Conservation (phyloP, 2,329 filamentous ascomycete species). For the Zymoseptoria tritici region DNA sequence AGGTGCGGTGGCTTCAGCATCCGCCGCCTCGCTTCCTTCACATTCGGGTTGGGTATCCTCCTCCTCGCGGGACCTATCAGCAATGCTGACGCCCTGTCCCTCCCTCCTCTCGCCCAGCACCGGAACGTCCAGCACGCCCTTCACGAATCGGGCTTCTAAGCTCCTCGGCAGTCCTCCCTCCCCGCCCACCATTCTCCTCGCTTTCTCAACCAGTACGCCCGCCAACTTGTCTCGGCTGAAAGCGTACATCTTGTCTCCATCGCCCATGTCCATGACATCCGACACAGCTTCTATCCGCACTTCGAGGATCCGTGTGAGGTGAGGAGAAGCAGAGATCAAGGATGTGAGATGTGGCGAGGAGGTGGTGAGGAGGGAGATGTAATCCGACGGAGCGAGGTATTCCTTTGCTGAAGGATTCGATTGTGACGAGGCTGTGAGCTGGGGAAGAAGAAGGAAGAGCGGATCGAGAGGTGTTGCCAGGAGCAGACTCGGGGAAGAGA, state of each 20-base stretch:
- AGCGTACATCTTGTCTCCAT: slow-evolving; percentile 74
- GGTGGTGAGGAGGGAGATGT: slow-evolving; percentile 27
- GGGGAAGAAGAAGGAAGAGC: slow-evolving; percentile 73
- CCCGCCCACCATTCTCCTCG: slow-evolving; percentile 55
- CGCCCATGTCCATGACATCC: slow-evolving; percentile 79
- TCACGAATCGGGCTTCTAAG: slow-evolving; percentile 80
- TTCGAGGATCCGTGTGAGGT: slow-evolving; percentile 43
- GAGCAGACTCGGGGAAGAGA: slow-evolving; percentile 65
- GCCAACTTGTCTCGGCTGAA: slow-evolving; percentile 66
- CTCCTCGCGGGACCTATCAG: slow-evolving; percentile 15
- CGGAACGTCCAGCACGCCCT: slow-evolving; percentile 66
- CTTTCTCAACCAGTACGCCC: slow-evolving; percentile 60
- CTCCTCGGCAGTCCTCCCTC: slow-evolving; percentile 61
- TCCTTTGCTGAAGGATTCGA: slow-evolving; percentile 9
- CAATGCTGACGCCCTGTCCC: slow-evolving; percentile 35
- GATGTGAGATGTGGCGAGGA: slow-evolving; percentile 46
- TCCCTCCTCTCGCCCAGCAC: slow-evolving; percentile 60
- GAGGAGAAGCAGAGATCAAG: slow-evolving; percentile 47
- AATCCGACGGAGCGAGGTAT: slow-evolving; percentile 61
- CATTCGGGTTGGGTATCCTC: slow-evolving; percentile 12
- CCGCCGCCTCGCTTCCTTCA: slow-evolving; percentile 6
- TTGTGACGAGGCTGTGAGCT: slow-evolving; percentile 40
- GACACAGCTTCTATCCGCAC: slow-evolving; percentile 62
- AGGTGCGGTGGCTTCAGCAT: slow-evolving; percentile 14
- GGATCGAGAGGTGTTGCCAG: slow-evolving; percentile 79